Conservation (phyloP, 1,284 basidiomycete genomes). For the Cutaneotrichosporon dermatis region DNA sequence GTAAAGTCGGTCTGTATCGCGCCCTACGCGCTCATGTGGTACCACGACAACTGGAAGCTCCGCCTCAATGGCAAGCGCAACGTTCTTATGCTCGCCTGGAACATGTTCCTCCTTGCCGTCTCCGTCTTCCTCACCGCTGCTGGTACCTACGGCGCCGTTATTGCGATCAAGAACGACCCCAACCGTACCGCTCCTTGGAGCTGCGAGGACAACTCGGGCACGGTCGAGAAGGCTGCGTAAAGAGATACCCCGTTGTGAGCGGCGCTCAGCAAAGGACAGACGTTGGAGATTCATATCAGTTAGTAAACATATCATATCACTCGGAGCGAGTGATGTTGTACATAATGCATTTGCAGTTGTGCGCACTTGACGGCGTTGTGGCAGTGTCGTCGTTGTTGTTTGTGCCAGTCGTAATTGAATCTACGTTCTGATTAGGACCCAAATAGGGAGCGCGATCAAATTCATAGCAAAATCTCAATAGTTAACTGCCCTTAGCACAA, state of each 20-base stretch:
- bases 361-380: too few relatives aligned
- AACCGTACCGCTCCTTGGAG: conserved; percentile 29
- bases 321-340: background rate
- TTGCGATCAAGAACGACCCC: conserved; percentile 27
- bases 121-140: conserved; percentile 29
- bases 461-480: too few relatives aligned
- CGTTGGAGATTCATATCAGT: background rate
- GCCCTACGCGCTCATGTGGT: conserved; percentile 31
- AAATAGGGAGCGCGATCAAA: too few relatives aligned
- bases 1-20: conserved; percentile 9
- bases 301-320: background rate
- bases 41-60: conserved; percentile 28
- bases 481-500: too few relatives aligned
- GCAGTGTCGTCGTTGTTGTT: too few relatives aligned
- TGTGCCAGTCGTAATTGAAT: too few relatives aligned
- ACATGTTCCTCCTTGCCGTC: conserved; percentile 22
- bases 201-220: conserved; percentile 36
- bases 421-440: too few relatives aligned
- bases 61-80: conserved; percentile 2
- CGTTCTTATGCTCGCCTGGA: background rate
- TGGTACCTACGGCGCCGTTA: conserved; percentile 35
- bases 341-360: conserved; percentile 1
- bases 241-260: background rate
- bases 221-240: conserved; percentile 3
- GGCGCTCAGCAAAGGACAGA: background rate